Percentiles rank a stretch among this genome's conserved stretches.
Conservation (phyloP, 2,329 filamentous ascomycete genomes). For the Emydomyces testavorans region DNA sequence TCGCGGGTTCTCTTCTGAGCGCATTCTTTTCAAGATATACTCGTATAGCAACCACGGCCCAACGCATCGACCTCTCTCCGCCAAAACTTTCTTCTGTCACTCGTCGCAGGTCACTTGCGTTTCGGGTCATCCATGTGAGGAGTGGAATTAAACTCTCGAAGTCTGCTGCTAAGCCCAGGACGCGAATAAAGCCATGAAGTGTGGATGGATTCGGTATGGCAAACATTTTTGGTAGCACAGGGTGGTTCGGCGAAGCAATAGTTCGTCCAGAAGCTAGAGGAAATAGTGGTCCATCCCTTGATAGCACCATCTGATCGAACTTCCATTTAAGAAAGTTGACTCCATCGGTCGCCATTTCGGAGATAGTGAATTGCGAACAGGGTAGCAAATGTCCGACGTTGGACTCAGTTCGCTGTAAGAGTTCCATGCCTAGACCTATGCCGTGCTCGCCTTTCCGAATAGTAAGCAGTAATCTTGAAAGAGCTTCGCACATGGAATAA, state of each 20-base stretch:
- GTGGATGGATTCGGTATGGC: slow-evolving; percentile 30
- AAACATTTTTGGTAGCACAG: slow-evolving; percentile 23
- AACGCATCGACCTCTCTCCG: slow-evolving; percentile 30
- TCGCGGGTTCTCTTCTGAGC: slow-evolving; percentile 1
- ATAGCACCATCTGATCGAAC: slow-evolving; percentile 29
- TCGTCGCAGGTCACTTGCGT: slow-evolving; percentile 25
- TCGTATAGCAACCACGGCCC: slow-evolving; percentile 31
- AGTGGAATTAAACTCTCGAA: slow-evolving; percentile 31
- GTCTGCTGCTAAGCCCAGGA: slow-evolving; percentile 32
- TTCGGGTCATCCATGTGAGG: slow-evolving; percentile 34
- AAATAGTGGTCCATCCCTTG: slow-evolving; percentile 17
- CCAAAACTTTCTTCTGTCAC: slow-evolving; percentile 28
- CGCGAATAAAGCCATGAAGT: slow-evolving; percentile 34
- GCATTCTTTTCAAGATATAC: slow-evolving; percentile 32
- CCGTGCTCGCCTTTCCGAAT: slow-evolving; percentile 11
- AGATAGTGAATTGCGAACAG: slow-evolving; percentile 16
- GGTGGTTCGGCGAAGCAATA: background rate
- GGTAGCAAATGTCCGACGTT: background rate
- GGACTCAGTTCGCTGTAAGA: background rate
- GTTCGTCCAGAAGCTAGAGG: background rate
- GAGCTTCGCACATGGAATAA: slow-evolving; percentile 8
- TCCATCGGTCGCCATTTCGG: slow-evolving; percentile 25
- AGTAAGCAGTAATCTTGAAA: slow-evolving; percentile 2
- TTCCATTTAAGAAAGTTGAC: slow-evolving; percentile 26
- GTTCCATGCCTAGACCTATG: slow-evolving; percentile 9